Percentiles rank a stretch among this genome's conserved stretches.
phyloP scores from a whole-genome alignment of 768 basidiomycete species.

The Termitomyces sp. region DNA sequence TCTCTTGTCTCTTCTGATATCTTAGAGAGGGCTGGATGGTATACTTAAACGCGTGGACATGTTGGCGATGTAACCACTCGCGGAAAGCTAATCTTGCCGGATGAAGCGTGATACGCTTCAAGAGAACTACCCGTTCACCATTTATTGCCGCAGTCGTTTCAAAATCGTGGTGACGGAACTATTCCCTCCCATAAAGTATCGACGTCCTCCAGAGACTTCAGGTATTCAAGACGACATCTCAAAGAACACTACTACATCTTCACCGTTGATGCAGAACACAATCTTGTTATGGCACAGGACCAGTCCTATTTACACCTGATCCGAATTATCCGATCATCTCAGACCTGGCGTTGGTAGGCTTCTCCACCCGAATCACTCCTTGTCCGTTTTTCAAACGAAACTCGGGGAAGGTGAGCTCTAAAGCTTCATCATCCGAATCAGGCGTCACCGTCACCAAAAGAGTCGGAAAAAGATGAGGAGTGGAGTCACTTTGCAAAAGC shows the following conservation, averaged over 20 bases:
- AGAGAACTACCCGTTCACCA: background rate
- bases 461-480: background rate
- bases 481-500: background rate
- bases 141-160: background rate
- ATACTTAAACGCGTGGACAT: slow-evolving; percentile 38
- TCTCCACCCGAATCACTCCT: background rate
- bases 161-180: background rate
- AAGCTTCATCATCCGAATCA: background rate
- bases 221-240: background rate
- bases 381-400: background rate
- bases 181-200: background rate
- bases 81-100: background rate
- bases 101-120: background rate
- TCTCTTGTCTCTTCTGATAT: background rate
- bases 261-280: background rate
- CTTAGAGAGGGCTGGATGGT: slow-evolving; percentile 32
- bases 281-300: background rate
- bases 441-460: background rate
- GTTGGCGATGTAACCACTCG: slow-evolving; percentile 32
- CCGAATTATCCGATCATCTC: background rate
- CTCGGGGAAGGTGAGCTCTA: background rate
- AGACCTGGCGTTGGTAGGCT: background rate
- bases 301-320: background rate
- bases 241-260: background rate
- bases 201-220: background rate